Base-by-base conservation (phyloP, 148 eudicot species). In the Agrostemma githago region DNA sequence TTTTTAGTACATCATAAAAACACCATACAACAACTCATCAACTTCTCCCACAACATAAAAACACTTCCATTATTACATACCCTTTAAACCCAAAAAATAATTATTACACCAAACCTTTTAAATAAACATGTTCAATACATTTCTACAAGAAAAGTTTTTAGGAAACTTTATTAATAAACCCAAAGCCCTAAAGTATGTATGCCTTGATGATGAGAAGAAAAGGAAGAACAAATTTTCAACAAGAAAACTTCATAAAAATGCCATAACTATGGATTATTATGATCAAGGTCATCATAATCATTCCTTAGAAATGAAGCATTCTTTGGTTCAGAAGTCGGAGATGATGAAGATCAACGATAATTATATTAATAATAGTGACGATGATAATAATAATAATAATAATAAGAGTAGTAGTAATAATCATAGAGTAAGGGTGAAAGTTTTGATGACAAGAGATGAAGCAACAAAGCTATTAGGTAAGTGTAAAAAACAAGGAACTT, bases 381-480 rank as follows among this genome's bases (percentile, higher is more conserved):
- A 16, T 5, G 4, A 58, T 48, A 38, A 20, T 7, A 41, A 37
- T 11, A 53, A 19, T 26, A 5, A 3, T 54, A 46, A 6, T 14
- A 39, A 6, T 15, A 42, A 20, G 4, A 61, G 2, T 5, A 66
- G 40, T 9, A 72, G 62, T 17, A 60, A 15, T 61, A 71, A 3
- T 42, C 16, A 15, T 66, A 75, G 66, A 20, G 9, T 76, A 6
- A 81, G 66, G 70, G 86, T 88, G 21, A 88, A 84, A 48, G 66
- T 86, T 37, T 61, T 86, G 79, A 81, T 88, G 85, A 88, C 88
- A 5, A 86, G 83, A 65, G 82, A 79, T 69, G 89, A 88, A 60
- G 91, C 89, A 11, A 77, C 76, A 2, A 72, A 71, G 75, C 8
- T 88, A 9, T 56, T 88, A 42, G 81, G 79, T 0, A 83, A 86